phyloP scores from a whole-genome alignment of 2,329 filamentous ascomycete species.

The Capronia epimyces region DNA sequence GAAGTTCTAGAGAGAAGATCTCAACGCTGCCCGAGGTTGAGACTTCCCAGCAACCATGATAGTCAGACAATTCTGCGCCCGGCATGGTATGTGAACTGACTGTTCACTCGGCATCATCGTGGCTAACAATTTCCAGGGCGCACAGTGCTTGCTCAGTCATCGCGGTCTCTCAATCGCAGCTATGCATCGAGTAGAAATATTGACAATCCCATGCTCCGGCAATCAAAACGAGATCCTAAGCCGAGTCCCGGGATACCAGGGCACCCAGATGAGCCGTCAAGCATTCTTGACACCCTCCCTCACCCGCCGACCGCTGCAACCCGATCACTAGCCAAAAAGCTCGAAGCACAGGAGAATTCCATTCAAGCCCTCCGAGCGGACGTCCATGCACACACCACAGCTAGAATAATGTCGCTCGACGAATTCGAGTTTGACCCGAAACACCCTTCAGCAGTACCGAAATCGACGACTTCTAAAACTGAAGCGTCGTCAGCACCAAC shows the following conservation, averaged over 20 bases:
- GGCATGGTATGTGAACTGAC: slow-evolving; percentile 23
- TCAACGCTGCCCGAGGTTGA: neutral
- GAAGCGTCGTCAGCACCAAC: neutral
- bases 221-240: slow-evolving; percentile 21
- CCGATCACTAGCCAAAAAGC: slow-evolving; percentile 7
- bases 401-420: slow-evolving; percentile 7
- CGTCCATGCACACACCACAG: slow-evolving; percentile 19
- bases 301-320: slow-evolving; percentile 15
- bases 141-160: slow-evolving; percentile 24
- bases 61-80: slow-evolving; percentile 26
- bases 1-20: neutral
- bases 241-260: slow-evolving; percentile 15
- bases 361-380: slow-evolving; percentile 19
- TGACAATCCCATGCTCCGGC: slow-evolving; percentile 19
- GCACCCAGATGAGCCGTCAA: slow-evolving; percentile 27
- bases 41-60: slow-evolving; percentile 20
- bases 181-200: slow-evolving; percentile 21
- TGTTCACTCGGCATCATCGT: neutral
- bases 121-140: slow-evolving; percentile 22
- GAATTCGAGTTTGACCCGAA: slow-evolving; percentile 1
- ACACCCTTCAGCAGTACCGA: neutral
- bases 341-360: slow-evolving; percentile 14
- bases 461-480: neutral
- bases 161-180: slow-evolving; percentile 6
- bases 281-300: slow-evolving; percentile 22